phyloP scores from a whole-genome alignment of 768 basidiomycete species.

The Pseudohyphozyma bogoriensis region DNA sequence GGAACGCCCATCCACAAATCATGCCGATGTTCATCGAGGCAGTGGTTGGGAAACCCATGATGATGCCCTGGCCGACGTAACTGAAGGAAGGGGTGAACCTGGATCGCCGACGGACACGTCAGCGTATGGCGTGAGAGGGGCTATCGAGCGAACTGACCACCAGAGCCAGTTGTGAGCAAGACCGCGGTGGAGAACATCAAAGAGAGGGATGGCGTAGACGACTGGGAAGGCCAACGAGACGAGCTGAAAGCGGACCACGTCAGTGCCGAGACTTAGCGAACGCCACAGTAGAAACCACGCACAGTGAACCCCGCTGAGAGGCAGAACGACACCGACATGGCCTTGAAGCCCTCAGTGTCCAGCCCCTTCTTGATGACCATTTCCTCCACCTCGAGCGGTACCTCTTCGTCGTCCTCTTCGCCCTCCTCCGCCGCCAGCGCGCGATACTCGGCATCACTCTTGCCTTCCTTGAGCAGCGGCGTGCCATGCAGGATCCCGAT shows the following conservation, averaged over 20 bases:
- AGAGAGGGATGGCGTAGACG: constrained; percentile 69
- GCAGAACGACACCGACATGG: constrained; percentile 66
- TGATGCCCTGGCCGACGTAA: constrained; percentile 63
- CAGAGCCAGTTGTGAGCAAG: constrained; percentile 83
- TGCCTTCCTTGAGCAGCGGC: constrained; percentile 7
- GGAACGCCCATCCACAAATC: constrained; percentile 88
- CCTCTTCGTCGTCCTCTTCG: not conserved
- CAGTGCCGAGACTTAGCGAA: constrained; percentile 4
- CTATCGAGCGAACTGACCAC: constrained; percentile 47
- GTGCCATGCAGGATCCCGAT: constrained; percentile 74
- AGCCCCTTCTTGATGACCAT: constrained; percentile 32
- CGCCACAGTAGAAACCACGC: constrained; percentile 32
- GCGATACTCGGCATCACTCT: not conserved
- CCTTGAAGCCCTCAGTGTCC: constrained; percentile 60
- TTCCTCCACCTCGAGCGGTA: not conserved
- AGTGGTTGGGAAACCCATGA: constrained; percentile 95
- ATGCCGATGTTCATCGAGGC: constrained; percentile 90
- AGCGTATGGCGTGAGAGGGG: not conserved
- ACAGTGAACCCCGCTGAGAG: constrained; percentile 69
- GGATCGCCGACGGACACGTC: not conserved
- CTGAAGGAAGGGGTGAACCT: constrained; percentile 77
- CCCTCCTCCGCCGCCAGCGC: constrained; percentile 16
- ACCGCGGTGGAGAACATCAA: constrained; percentile 59
- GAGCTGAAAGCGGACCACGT: constrained; percentile 47
- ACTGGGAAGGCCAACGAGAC: constrained; percentile 81